A percentile compares a stretch with the other conserved stretches of the same genome.
These are phyloP conservation scores for Tylopilus cervinicoccineus DNA, from an alignment of 768 basidiomycete species.

Conservation along the genomic window DNA sequence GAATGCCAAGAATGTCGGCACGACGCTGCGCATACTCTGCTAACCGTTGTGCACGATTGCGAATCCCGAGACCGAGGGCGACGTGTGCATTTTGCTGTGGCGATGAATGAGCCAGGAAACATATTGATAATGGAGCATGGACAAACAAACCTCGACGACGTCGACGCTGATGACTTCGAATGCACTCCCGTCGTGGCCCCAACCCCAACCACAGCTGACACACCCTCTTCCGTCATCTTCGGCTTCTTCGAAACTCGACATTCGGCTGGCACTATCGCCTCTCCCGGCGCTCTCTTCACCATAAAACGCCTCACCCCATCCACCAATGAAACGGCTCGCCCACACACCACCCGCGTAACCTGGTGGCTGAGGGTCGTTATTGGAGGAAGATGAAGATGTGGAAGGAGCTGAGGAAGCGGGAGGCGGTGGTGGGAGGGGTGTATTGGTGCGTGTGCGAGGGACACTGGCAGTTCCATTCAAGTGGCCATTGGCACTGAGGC, in stretches of 20 bases:
- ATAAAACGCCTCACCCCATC: conserved; percentile 35
- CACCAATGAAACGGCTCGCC: conserved; percentile 41
- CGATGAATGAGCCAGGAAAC: conserved; percentile 2
- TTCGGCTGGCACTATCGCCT: conserved; percentile 23
- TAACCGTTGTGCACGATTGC: conserved; percentile 64
- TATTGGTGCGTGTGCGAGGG: conserved; percentile 29
- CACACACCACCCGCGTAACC: conserved; percentile 30
- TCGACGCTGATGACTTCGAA: conserved; percentile 65
- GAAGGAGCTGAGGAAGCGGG: conserved; percentile 22
- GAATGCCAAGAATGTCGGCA: conserved; percentile 37
- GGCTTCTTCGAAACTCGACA: conserved; percentile 31
- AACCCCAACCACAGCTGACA: conserved; percentile 74
- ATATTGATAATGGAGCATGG: conserved; percentile 19
- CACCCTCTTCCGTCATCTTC: conserved; percentile 60
- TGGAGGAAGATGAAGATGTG: conserved; percentile 28
- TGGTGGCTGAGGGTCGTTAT: conserved; percentile 17
- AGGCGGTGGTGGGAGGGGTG: conserved; percentile 22
- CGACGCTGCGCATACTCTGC: conserved; percentile 64
- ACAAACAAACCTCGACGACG: conserved; percentile 55
- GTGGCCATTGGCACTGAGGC: conserved; percentile 23
- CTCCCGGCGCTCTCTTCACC: conserved; percentile 29
- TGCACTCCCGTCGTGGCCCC: conserved; percentile 72
- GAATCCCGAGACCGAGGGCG: conserved; percentile 49
- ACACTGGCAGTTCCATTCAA: conserved; percentile 28
- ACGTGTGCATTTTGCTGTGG: conserved; percentile 50